phyloP scores from a whole-genome alignment of 805 yeast genomes.

The Jamesozyma jinghongensis region DNA sequence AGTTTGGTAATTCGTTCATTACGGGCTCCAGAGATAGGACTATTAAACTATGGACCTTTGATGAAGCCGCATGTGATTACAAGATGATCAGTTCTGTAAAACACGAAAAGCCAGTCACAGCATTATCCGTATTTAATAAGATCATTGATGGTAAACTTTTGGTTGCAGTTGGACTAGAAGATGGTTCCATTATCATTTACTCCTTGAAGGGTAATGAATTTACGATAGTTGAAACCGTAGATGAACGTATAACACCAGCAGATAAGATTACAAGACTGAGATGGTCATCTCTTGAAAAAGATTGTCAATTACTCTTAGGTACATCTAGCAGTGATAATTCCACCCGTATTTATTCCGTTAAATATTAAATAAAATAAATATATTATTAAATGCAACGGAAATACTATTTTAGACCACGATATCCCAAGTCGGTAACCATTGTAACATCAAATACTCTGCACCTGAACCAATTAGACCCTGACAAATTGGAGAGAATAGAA shows the following conservation, averaged over 20 bases:
- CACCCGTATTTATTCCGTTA: slow-evolving; percentile 31
- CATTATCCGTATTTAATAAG: slow-evolving; percentile 43
- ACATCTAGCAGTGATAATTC: slow-evolving; percentile 58
- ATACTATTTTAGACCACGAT: slow-evolving; percentile 19
- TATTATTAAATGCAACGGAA: neutral
- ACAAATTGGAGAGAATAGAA: slow-evolving; percentile 55
- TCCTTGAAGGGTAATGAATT: slow-evolving; percentile 29
- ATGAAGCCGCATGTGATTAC: slow-evolving; percentile 31
- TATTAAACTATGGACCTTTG: slow-evolving; percentile 60
- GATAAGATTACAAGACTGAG: slow-evolving; percentile 52
- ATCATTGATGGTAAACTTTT: slow-evolving; percentile 26
- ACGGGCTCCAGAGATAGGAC: slow-evolving; percentile 85
- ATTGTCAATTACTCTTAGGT: slow-evolving; percentile 40
- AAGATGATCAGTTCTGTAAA: slow-evolving; percentile 35
- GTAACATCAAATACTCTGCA: slow-evolving; percentile 40
- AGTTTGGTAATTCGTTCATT: slow-evolving; percentile 43
- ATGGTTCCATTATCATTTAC: slow-evolving; percentile 48
- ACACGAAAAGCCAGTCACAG: slow-evolving; percentile 52
- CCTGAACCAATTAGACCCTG: slow-evolving; percentile 69
- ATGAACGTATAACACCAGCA: slow-evolving; percentile 43
- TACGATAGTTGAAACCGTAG: slow-evolving; percentile 29
- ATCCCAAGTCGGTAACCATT: slow-evolving; percentile 51
- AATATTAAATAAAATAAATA: slow-evolving; percentile 2
- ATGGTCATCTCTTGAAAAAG: slow-evolving; percentile 36
- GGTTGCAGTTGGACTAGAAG: slow-evolving; percentile 62